Evolutionary conservation across 257 asterid species (phyloP).

Genomic region (Fraxinus anomala): DNA sequence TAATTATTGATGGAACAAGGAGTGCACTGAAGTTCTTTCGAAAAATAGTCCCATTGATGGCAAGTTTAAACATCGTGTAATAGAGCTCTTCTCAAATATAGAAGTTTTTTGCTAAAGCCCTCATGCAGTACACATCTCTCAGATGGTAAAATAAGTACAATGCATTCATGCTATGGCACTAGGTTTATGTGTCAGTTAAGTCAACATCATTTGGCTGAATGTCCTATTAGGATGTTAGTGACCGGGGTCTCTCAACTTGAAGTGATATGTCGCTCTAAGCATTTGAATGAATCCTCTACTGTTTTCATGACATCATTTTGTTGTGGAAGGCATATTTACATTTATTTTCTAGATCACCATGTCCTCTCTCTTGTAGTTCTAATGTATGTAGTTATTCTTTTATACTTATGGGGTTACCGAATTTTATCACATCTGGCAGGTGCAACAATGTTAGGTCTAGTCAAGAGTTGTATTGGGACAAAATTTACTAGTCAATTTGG

Average conservation of each 20-base stretch:
- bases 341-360: background rate
- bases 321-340: background rate
- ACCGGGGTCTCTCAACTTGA: background rate
- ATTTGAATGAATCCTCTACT: background rate
- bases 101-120: background rate
- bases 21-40: background rate
- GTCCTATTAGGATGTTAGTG: background rate
- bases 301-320: background rate
- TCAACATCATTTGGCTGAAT: background rate
- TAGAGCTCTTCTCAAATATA: background rate
- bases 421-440: conserved; percentile 50
- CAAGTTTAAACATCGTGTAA: background rate
- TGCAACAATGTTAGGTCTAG: conserved; percentile 75
- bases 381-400: background rate
- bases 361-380: background rate
- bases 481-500: conserved; percentile 96
- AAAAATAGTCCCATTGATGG: background rate
- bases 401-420: background rate
- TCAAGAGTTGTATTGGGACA: conserved; percentile 95
- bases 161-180: background rate
- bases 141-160: too few species aligned
- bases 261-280: background rate
- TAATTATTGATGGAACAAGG: background rate
- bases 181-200: background rate
- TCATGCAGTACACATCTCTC: background rate